Conservation (phyloP, 495 filamentous ascomycete species). For the Aspergillus bridgeri region DNA sequence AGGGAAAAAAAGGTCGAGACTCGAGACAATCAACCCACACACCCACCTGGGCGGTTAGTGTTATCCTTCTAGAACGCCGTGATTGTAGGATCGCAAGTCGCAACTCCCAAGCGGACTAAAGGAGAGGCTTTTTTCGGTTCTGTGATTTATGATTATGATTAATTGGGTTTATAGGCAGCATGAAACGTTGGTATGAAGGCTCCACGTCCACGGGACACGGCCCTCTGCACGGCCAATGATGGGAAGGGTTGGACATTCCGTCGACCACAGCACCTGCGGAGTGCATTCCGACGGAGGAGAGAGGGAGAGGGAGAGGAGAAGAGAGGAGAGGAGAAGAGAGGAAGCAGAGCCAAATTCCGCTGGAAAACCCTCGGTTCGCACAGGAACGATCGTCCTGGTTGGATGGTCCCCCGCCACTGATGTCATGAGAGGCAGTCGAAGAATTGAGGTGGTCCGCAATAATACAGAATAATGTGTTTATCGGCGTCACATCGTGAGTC, state of each 20-base stretch:
- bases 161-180: not conserved
- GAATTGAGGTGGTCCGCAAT: too few relatives aligned
- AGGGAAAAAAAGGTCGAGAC: not conserved
- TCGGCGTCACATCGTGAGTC: too few relatives aligned
- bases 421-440: conserved; percentile 7
- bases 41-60: too few relatives aligned
- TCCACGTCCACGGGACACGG: too few relatives aligned
- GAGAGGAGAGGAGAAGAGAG: too few relatives aligned
- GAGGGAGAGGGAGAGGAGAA: too few relatives aligned
- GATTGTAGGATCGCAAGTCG: not conserved
- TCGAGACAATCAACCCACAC: not conserved
- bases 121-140: too few relatives aligned
- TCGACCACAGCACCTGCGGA: not conserved
- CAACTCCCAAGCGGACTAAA: too few relatives aligned
- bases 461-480: too few relatives aligned
- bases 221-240: not conserved
- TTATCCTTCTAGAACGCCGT: conserved; percentile 2
- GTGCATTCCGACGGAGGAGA: too few relatives aligned
- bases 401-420: conserved; percentile 4
- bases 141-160: too few relatives aligned
- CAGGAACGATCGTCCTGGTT: not conserved
- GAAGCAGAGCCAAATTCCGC: not conserved
- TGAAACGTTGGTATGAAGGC: not conserved
- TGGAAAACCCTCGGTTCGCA: not conserved
- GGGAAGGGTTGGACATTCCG: not conserved